A percentile compares a stretch with the other conserved stretches of the same genome.
Evolutionary conservation across 2,329 filamentous ascomycete species (phyloP).

Genomic region (Epichloe elymi): DNA sequence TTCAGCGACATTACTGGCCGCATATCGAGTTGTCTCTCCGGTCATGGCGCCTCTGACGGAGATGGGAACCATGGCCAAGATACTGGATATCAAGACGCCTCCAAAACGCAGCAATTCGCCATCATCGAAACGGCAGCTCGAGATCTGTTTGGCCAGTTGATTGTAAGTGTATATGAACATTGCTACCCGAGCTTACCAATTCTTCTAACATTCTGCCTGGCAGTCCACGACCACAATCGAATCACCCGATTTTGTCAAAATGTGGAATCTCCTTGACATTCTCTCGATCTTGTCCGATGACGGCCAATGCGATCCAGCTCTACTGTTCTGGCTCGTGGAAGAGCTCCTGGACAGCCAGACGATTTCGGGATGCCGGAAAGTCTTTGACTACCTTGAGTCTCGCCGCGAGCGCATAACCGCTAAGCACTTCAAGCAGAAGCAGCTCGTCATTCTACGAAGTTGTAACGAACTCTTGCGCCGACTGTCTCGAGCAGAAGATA

Average conservation of each 20-base stretch:
- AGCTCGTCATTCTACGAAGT: slow-evolving; percentile 76
- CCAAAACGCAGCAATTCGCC: slow-evolving; percentile 43
- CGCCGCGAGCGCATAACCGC: slow-evolving; percentile 78
- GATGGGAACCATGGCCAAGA: slow-evolving; percentile 10
- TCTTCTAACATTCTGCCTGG: slow-evolving; percentile 8
- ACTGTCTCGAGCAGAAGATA: slow-evolving; percentile 90
- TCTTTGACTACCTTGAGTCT: slow-evolving; percentile 93
- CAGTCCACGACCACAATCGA: slow-evolving; percentile 66
- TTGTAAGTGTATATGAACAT: slow-evolving; percentile 41
- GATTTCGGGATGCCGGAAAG: slow-evolving; percentile 75
- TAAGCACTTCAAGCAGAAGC: slow-evolving; percentile 68
- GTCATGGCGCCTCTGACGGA: slow-evolving; percentile 15
- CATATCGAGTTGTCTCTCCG: slow-evolving; percentile 24
- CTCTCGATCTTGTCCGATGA: slow-evolving; percentile 78
- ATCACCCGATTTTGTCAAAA: slow-evolving; percentile 61
- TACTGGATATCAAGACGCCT: slow-evolving; percentile 25
- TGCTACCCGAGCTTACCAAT: not conserved
- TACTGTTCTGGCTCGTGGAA: slow-evolving; percentile 84
- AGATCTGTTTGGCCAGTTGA: slow-evolving; percentile 62
- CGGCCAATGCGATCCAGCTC: slow-evolving; percentile 61
- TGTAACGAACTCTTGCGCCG: slow-evolving; percentile 93
- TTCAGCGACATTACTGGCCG: slow-evolving; percentile 36
- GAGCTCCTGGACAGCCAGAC: slow-evolving; percentile 94
- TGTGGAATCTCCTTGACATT: slow-evolving; percentile 92
- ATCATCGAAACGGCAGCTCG: slow-evolving; percentile 75